phyloP scores from a whole-genome alignment of 164 flowering plant genomes.

The Kingdonia uniflora region DNA sequence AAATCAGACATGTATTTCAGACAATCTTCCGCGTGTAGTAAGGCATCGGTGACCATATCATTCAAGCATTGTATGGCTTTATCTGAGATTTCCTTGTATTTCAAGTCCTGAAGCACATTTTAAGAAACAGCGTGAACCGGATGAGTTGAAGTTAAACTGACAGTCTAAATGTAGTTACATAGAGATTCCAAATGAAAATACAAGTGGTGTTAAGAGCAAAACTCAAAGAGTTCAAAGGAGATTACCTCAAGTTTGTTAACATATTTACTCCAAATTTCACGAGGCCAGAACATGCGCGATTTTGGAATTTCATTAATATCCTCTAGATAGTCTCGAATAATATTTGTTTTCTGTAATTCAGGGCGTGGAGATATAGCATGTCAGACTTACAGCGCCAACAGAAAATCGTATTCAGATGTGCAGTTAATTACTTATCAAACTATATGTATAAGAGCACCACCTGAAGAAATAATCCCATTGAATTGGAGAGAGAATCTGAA shows the following conservation, averaged over 20 bases:
- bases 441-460: too few relatives aligned
- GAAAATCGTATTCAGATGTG: too few relatives aligned
- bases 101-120: conserved; percentile 57
- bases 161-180: too few relatives aligned
- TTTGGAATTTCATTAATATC: conserved; percentile 97
- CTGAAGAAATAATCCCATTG: conserved; percentile 89
- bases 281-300: conserved; percentile 99
- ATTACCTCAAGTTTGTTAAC: conserved; percentile 84
- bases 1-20: conserved; percentile 66
- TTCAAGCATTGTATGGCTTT: conserved; percentile 86
- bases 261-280: conserved; percentile 94
- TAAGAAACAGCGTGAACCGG: neutral
- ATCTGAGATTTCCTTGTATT: conserved; percentile 71
- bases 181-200: too few relatives aligned
- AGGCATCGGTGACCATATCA: conserved; percentile 94
- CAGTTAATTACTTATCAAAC: too few relatives aligned
- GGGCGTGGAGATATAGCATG: too few relatives aligned
- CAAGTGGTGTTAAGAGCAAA: too few relatives aligned
- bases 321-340: conserved; percentile 89
- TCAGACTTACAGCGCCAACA: too few relatives aligned
- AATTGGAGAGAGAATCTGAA: conserved; percentile 72
- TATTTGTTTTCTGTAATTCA: conserved; percentile 69
- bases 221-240: neutral
- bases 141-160: too few relatives aligned
- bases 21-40: conserved; percentile 73